Evolutionary conservation across 2,329 filamentous ascomycete genomes (phyloP).

Genomic region (Blastomyces silverae): DNA sequence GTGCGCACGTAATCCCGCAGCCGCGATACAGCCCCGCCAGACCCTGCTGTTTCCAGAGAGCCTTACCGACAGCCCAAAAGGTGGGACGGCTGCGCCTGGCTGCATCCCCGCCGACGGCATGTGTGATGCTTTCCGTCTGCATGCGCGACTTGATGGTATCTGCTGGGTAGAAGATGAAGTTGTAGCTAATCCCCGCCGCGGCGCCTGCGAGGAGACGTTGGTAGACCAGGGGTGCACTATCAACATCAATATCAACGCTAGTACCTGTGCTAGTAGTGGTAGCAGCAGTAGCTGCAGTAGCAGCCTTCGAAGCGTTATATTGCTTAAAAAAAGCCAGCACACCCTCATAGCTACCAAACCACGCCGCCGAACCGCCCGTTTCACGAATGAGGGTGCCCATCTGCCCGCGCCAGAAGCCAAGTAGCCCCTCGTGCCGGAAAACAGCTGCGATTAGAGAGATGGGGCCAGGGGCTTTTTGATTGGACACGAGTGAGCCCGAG

Average conservation of each 20-base stretch:
- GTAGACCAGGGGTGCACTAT: conserved; percentile 62
- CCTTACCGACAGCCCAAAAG: conserved; percentile 64
- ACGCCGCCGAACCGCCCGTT: conserved; percentile 84
- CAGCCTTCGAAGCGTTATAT: conserved; percentile 39
- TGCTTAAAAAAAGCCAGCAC: conserved; percentile 63
- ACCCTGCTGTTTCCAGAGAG: conserved; percentile 76
- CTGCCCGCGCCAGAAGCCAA: conserved; percentile 93
- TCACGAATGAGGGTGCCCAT: conserved; percentile 89
- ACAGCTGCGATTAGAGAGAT: conserved; percentile 68
- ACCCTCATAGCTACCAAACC: conserved; percentile 89
- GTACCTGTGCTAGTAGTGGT: not conserved
- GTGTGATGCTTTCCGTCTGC: conserved; percentile 69
- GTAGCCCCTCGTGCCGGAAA: conserved; percentile 71
- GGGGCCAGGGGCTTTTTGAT: conserved; percentile 52
- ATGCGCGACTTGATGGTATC: conserved; percentile 97
- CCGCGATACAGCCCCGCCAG: conserved; percentile 82
- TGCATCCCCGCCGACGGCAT: conserved; percentile 20
- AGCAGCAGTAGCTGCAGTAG: conserved; percentile 31
- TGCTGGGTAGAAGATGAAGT: conserved; percentile 94
- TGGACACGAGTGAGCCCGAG: conserved; percentile 17
- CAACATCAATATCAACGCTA: too few species aligned
- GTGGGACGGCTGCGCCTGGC: conserved; percentile 49
- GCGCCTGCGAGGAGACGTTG: conserved; percentile 86
- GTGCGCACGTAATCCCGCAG: conserved; percentile 83
- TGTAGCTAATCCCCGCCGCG: conserved; percentile 85